Percentiles rank a stretch among this genome's conserved stretches.
Evolutionary conservation across 768 basidiomycete species (phyloP).

Genomic region (Boletus patriciae): DNA sequence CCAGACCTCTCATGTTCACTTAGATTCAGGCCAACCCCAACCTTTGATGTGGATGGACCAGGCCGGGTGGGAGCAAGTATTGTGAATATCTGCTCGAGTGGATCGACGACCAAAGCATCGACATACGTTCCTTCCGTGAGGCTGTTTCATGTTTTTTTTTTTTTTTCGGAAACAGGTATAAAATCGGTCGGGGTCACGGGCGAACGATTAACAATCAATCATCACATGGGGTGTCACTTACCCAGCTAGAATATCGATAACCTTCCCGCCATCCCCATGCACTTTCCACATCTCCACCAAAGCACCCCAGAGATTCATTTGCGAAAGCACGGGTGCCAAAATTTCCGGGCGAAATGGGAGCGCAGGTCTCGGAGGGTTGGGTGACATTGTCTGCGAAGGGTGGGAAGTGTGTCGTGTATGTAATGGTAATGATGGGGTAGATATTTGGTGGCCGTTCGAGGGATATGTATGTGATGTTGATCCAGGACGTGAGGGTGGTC

Average conservation of each 20-base stretch:
- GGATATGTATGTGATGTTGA: conserved; percentile 12
- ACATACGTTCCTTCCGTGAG: conserved; percentile 27
- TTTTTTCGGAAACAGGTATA: too few relatives aligned
- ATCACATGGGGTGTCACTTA: conserved; percentile 11
- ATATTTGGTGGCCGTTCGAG: conserved; percentile 5
- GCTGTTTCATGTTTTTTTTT: conserved; percentile 12
- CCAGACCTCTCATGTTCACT: conserved; percentile 46
- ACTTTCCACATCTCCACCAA: conserved; percentile 31
- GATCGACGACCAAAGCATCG: conserved; percentile 27
- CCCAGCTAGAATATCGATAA: conserved; percentile 27
- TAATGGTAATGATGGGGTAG: conserved; percentile 6
- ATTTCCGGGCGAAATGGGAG: conserved; percentile 20
- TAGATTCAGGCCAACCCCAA: conserved; percentile 3
- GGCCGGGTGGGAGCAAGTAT: conserved; percentile 19
- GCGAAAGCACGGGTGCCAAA: conserved; percentile 21
- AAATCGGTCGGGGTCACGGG: not conserved
- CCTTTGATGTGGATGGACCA: conserved; percentile 2
- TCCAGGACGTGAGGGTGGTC: conserved; percentile 24
- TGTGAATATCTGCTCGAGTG: conserved; percentile 29
- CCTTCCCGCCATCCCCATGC: conserved; percentile 19
- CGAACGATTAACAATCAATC: not conserved
- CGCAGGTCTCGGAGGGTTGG: not conserved
- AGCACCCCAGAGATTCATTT: conserved; percentile 23
- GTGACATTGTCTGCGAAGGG: conserved; percentile 6
- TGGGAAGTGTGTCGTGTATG: conserved; percentile 10